Evolutionary conservation across 345 rosid species (phyloP).

Genomic region (Citrus maxima): DNA sequence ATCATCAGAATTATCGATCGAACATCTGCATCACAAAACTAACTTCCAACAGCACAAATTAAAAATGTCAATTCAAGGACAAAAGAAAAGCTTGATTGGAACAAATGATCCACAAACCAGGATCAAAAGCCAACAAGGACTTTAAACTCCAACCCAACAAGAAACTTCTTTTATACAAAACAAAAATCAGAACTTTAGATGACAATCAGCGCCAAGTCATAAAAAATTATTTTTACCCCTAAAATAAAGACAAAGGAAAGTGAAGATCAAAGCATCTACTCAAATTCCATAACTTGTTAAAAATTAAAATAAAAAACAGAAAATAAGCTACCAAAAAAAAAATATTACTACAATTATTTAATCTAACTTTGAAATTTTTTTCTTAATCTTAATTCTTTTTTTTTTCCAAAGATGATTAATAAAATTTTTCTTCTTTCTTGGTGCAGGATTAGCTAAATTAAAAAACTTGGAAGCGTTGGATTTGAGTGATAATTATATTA

Average conservation of each 20-base stretch:
- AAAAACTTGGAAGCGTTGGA: too few species aligned
- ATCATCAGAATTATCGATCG: background rate
- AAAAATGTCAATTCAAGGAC: background rate
- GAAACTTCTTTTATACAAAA: background rate
- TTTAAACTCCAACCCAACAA: background rate
- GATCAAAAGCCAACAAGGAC: background rate
- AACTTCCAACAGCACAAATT: background rate
- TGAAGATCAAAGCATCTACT: background rate
- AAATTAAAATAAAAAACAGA: background rate
- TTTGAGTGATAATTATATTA: too few species aligned
- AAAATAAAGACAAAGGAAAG: background rate
- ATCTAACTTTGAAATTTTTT: constrained; percentile 30
- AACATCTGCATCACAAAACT: background rate
- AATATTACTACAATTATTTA: too few species aligned
- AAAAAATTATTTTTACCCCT: background rate
- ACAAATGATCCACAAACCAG: background rate
- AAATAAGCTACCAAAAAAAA: background rate
- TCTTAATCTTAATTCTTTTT: too few species aligned
- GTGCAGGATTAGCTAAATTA: too few species aligned
- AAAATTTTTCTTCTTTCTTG: too few species aligned
- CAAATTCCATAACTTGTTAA: background rate
- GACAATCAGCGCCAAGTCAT: background rate
- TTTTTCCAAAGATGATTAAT: constrained; percentile 9
- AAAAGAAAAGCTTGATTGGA: background rate
- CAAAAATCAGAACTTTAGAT: background rate